Evolutionary conservation across 2,329 filamentous ascomycete genomes (phyloP), one percentile per base, ranked within the genome.

Genomic region (Neopestalotiopsis sp.): DNA sequence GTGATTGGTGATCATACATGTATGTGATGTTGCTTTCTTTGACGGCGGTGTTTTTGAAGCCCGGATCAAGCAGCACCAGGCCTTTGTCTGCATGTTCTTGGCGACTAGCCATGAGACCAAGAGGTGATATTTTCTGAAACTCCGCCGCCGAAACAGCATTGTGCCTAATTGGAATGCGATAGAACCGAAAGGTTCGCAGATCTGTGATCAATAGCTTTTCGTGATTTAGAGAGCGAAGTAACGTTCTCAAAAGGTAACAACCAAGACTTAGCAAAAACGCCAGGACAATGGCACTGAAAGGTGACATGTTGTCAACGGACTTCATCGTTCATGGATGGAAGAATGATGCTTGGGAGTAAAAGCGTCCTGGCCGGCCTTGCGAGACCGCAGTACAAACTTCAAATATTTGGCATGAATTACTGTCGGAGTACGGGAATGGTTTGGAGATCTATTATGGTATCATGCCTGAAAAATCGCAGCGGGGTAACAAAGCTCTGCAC

Each of bases 11-110:
- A 67, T 72, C 71, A 68, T 56, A 65, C 72, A 72, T 73, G 32
- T 73, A 73, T 1, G 72, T 73, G 45, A 73, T 70, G 6, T 69
- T 71, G 66, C 71, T 71, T 61, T 73, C 72, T 45, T 67, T 73
- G 12, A 73, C 71, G 4, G 69, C 45, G 1, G 72, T 73, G 63
- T 73, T 73, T 1, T 67, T 69, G 38, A 65, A 73, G 9, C 72
- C 72, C 12, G 71, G 72, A 30, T 73, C 72, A 45, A 49, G 42
- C 42, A 58, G n/a, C 56, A 58, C n/a, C 5, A 58, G 13, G 28
- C 56, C 56, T 0, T 58, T 58, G 56, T 20, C 20, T 14, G 20
- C 56, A 30, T 58, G 56, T 30, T 58, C 56, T 17, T 30, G 13
- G 24, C 13, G 28, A 7, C 56, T 58, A 20, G 56, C 56, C 28